Conservation (phyloP, 768 basidiomycete species). For the Russula abietina region DNA sequence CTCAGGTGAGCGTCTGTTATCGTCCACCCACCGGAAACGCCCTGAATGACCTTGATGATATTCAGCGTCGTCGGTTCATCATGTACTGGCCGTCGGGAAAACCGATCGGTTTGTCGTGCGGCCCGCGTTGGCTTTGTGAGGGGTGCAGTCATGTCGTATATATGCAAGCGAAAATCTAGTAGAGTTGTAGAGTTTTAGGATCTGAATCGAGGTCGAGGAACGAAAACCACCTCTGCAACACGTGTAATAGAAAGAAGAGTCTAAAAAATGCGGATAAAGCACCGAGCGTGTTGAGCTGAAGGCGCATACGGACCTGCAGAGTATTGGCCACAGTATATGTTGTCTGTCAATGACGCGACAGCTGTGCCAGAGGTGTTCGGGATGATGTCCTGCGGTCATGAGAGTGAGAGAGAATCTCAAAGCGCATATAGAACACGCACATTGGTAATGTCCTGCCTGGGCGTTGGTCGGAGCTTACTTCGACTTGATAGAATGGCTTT, state of each 20-base stretch:
- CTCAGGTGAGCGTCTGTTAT: conserved; percentile 93
- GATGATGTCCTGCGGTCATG: conserved; percentile 49
- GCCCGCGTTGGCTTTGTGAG: conserved; percentile 28
- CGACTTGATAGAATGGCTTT: conserved; percentile 41
- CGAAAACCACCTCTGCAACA: conserved; percentile 63
- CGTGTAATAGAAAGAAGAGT: conserved; percentile 90
- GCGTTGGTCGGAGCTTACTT: conserved; percentile 26
- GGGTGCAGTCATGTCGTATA: conserved; percentile 72
- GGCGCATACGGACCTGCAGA: conserved; percentile 48
- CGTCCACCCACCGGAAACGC: conserved; percentile 78
- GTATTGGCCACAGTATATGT: conserved; percentile 83
- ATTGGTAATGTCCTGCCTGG: conserved; percentile 49
- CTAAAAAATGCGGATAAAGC: conserved; percentile 34
- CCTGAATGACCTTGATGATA: conserved; percentile 62
- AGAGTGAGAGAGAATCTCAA: not conserved
- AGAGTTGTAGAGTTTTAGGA: not conserved
- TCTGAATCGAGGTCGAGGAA: not conserved
- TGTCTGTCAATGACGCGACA: conserved; percentile 64
- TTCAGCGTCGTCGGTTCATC: conserved; percentile 47
- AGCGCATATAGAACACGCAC: conserved; percentile 37
- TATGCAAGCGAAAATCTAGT: conserved; percentile 79
- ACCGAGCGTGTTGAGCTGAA: conserved; percentile 1
- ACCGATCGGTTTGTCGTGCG: conserved; percentile 13
- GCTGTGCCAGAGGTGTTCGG: conserved; percentile 79
- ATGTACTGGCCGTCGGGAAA: conserved; percentile 28